Percentiles rank a stretch among this genome's conserved stretches.
These are phyloP conservation scores for Trapa bicornis DNA, from an alignment of 345 rosid genomes.

Conservation along the genomic window DNA sequence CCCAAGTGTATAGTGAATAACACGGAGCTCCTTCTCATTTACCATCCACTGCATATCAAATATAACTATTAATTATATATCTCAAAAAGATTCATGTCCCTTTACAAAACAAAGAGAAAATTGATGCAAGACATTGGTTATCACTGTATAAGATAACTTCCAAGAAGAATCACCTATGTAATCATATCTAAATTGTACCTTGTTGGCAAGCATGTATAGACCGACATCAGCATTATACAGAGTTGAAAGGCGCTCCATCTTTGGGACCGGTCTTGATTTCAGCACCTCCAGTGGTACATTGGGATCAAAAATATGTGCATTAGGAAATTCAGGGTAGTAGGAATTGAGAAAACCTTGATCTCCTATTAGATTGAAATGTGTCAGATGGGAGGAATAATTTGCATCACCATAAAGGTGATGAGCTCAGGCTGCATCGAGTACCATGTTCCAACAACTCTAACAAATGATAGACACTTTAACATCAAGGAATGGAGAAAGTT, in stretches of 20 bases:
- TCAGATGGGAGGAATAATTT: not conserved
- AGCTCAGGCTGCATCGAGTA: not conserved
- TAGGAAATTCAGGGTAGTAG: slow-evolving; percentile 61
- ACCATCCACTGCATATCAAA: slow-evolving; percentile 80
- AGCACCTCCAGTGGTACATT: slow-evolving; percentile 38
- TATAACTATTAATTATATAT: not conserved
- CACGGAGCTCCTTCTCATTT: slow-evolving; percentile 69
- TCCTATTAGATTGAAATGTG: slow-evolving; percentile 23
- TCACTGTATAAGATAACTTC: not conserved
- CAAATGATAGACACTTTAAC: not conserved
- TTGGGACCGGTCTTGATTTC: slow-evolving; percentile 50
- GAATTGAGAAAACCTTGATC: slow-evolving; percentile 92
- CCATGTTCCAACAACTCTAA: not conserved
- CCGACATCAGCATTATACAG: slow-evolving; percentile 95
- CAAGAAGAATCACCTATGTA: not conserved
- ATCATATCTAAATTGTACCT: slow-evolving; percentile 30
- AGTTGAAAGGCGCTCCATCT: slow-evolving; percentile 90
- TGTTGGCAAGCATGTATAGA: slow-evolving; percentile 95
- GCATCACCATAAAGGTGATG: not conserved
- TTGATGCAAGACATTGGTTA: not conserved
- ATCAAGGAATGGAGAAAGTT: not conserved
- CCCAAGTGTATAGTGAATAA: slow-evolving; percentile 91
- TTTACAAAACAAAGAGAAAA: not conserved
- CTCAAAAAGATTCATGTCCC: not conserved
- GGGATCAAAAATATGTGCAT: slow-evolving; percentile 83